Evolutionary conservation across 1,284 basidiomycete genomes (phyloP).

Genomic region (Agroathelia rolfsii): DNA sequence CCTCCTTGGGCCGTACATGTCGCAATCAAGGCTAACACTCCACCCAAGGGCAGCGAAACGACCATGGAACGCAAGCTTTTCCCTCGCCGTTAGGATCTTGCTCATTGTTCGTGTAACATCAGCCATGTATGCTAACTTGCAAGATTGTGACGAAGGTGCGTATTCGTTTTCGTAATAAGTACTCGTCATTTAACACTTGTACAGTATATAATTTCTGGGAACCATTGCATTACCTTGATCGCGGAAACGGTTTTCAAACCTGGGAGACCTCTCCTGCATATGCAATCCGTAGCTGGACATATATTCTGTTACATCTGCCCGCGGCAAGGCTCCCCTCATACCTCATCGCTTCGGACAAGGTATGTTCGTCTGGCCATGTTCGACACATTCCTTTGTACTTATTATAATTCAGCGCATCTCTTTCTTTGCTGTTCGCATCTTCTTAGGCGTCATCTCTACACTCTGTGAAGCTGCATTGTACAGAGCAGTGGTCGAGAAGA

Average conservation of each 20-base stretch:
- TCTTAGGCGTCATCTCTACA: slow-evolving; percentile 67
- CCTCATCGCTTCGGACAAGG: slow-evolving; percentile 40
- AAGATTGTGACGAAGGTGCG: slow-evolving; percentile 95
- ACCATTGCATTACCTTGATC: slow-evolving; percentile 83
- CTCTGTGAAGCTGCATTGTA: slow-evolving; percentile 82
- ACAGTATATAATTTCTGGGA: slow-evolving; percentile 99
- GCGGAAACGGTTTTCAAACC: slow-evolving; percentile 88
- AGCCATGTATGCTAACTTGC: slow-evolving; percentile 93
- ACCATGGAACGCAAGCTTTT: slow-evolving; percentile 80
- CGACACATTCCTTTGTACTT: slow-evolving; percentile 3
- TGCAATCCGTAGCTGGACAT: slow-evolving; percentile 91
- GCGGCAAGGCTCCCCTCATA: slow-evolving; percentile 37
- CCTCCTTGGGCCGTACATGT: slow-evolving; percentile 2
- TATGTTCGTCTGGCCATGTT: slow-evolving; percentile 18
- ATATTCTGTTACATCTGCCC: slow-evolving; percentile 69
- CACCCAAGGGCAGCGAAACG: slow-evolving; percentile 46
- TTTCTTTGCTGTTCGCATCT: slow-evolving; percentile 85
- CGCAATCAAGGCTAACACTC: slow-evolving; percentile 10
- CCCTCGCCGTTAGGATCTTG: slow-evolving; percentile 75
- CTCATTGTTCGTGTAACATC: slow-evolving; percentile 75
- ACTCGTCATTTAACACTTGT: slow-evolving; percentile 1
- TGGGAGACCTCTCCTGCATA: slow-evolving; percentile 94
- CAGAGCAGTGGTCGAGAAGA: slow-evolving; percentile 67
- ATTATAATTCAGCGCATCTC: slow-evolving; percentile 48
- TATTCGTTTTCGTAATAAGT: slow-evolving; percentile 2